Percentiles rank a stretch among this genome's conserved stretches.
These are phyloP conservation scores for Xylaria bambusicola DNA, from an alignment of 495 filamentous ascomycete species.

Conservation along the genomic window DNA sequence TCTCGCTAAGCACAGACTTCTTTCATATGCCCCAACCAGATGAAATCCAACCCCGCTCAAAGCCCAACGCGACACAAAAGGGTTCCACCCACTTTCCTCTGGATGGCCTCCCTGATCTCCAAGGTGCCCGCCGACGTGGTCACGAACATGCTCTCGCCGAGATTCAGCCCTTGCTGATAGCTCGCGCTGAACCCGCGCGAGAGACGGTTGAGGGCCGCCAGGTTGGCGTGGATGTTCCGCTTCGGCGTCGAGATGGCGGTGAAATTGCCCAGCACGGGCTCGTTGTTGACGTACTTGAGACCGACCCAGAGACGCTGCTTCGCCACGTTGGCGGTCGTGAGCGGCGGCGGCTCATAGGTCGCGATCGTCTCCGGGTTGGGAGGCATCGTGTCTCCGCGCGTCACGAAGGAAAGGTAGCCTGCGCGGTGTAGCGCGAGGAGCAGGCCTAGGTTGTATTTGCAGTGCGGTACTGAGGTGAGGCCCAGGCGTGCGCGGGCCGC, in stretches of 20 bases:
- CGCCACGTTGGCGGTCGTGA: conserved; percentile 78
- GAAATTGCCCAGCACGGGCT: conserved; percentile 77
- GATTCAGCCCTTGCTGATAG: conserved; percentile 69
- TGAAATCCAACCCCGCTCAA: conserved; percentile 1
- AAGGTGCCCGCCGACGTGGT: conserved; percentile 77
- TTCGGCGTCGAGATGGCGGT: conserved; percentile 74
- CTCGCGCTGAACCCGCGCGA: conserved; percentile 64
- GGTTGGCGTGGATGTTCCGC: conserved; percentile 65
- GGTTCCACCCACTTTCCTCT: conserved; percentile 82
- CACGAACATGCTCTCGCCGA: conserved; percentile 85
- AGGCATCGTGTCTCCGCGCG: conserved; percentile 70
- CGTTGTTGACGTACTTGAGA: conserved; percentile 76
- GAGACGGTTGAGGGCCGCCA: conserved; percentile 60
- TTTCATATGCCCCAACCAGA: no score
- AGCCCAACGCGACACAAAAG: conserved; percentile 68
- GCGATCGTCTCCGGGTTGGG: conserved; percentile 56
- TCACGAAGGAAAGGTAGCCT: conserved; percentile 81
- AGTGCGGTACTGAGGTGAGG: conserved; percentile 81
- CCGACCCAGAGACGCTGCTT: conserved; percentile 84
- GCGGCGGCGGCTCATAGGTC: conserved; percentile 56
- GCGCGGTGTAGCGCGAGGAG: conserved; percentile 75
- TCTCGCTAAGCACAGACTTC: no score
- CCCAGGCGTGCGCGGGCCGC: conserved; percentile 81
- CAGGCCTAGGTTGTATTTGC: conserved; percentile 76
- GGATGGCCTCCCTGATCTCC: conserved; percentile 84